phyloP scores from a whole-genome alignment of 2,329 filamentous ascomycete genomes.

The Claviceps africana region DNA sequence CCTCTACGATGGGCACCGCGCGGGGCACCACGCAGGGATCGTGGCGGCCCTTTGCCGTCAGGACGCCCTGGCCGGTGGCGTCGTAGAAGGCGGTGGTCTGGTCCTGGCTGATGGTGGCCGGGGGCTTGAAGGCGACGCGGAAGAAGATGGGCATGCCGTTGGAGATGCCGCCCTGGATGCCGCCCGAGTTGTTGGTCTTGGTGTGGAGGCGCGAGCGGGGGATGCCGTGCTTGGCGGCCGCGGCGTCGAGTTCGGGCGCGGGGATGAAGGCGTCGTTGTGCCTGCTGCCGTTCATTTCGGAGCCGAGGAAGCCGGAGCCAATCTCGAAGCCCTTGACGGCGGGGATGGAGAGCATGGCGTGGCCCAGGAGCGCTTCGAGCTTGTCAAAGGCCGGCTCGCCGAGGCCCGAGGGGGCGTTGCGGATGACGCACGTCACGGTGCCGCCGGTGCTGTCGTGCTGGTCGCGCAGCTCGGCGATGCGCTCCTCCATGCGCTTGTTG shows the following conservation, averaged over 20 bases:
- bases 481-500: slow-evolving; percentile 58
- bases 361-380: slow-evolving; percentile 77
- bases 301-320: slow-evolving; percentile 80
- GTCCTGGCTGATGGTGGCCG: slow-evolving; percentile 81
- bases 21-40: slow-evolving; percentile 86
- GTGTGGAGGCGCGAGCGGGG: slow-evolving; percentile 56
- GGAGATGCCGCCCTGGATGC: slow-evolving; percentile 88
- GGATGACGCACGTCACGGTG: slow-evolving; percentile 86
- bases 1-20: slow-evolving; percentile 78
- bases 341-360: slow-evolving; percentile 91
- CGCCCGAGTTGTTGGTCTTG: slow-evolving; percentile 88
- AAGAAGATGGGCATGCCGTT: slow-evolving; percentile 94
- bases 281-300: slow-evolving; percentile 70
- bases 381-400: slow-evolving; percentile 95
- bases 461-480: slow-evolving; percentile 67
- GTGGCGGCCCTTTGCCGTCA: slow-evolving; percentile 87
- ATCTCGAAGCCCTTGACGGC: slow-evolving; percentile 94
- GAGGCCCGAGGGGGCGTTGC: slow-evolving; percentile 69
- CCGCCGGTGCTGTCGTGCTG: slow-evolving; percentile 81
- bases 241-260: slow-evolving; percentile 28
- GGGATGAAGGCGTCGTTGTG: slow-evolving; percentile 63
- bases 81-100: slow-evolving; percentile 75
- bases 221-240: slow-evolving; percentile 30
- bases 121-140: slow-evolving; percentile 85
- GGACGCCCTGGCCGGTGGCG: slow-evolving; percentile 51